A percentile compares a stretch with the other conserved stretches of the same genome.
Evolutionary conservation across 1,139 yeast species (phyloP).

Genomic region (Geotrichum carabidarum): DNA sequence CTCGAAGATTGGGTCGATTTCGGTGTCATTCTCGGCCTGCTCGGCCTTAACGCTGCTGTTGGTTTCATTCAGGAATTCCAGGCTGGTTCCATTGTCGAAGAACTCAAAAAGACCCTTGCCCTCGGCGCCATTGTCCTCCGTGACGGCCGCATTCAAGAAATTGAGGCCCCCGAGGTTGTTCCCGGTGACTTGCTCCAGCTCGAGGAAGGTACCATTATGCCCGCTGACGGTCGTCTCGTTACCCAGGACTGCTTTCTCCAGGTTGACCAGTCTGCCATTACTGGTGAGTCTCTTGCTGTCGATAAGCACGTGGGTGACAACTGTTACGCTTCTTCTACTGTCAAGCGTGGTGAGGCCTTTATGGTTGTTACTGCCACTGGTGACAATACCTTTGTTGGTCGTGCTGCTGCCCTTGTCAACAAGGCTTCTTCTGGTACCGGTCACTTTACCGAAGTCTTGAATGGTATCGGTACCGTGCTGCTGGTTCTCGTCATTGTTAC

Average conservation of each 20-base stretch:
- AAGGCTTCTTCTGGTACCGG: slow-evolving; percentile 91
- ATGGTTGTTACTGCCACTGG: slow-evolving; percentile 96
- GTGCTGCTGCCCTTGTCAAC: slow-evolving; percentile 96
- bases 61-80: slow-evolving; percentile 96
- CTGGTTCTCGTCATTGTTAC: slow-evolving; percentile 86
- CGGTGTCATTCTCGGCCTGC: slow-evolving; percentile 91
- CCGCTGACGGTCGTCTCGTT: slow-evolving; percentile 91
- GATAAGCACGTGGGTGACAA: slow-evolving; percentile 88
- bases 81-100: slow-evolving; percentile 45
- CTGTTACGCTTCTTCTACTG: slow-evolving; percentile 90
- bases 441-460: slow-evolving; percentile 95
- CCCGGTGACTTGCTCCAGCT: slow-evolving; percentile 76
- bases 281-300: slow-evolving; percentile 97
- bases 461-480: slow-evolving; percentile 93
- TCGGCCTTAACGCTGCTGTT: slow-evolving; percentile 83
- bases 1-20: slow-evolving; percentile 98
- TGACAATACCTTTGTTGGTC: slow-evolving; percentile 88
- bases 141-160: slow-evolving; percentile 58
- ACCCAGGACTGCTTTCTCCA: slow-evolving; percentile 85
- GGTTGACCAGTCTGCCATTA: slow-evolving; percentile 95
- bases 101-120: slow-evolving; percentile 42
- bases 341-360: slow-evolving; percentile 94
- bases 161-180: slow-evolving; percentile 64
- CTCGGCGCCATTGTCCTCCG: slow-evolving; percentile 58
- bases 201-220: slow-evolving; percentile 75